Evolutionary conservation across 192 early-diverging fungal genomes (phyloP).

Genomic region (Phlyctochytrium bullatum): DNA sequence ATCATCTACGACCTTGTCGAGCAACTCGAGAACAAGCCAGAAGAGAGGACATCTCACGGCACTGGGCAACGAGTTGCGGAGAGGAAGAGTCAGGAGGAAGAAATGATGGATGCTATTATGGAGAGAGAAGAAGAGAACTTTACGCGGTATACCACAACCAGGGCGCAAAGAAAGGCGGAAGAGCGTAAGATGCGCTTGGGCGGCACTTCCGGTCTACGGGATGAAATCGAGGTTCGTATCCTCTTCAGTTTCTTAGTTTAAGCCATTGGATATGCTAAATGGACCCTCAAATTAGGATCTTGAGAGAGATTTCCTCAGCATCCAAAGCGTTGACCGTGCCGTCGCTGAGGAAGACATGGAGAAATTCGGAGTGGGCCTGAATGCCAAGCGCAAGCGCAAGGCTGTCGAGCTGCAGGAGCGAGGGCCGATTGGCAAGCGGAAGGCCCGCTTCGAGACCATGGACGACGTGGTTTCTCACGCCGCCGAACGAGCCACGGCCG

Average conservation of each 20-base stretch:
- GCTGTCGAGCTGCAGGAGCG: background rate
- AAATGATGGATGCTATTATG: conserved; percentile 20
- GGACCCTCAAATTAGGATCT: conserved; percentile 11
- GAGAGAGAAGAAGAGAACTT: conserved; percentile 25
- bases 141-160: conserved; percentile 10
- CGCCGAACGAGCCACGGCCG: background rate
- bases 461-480: background rate
- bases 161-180: conserved; percentile 22
- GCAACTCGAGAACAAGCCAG: conserved; percentile 70
- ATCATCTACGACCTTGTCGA: conserved; percentile 78
- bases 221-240: conserved; percentile 24
- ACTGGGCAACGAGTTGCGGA: conserved; percentile 23
- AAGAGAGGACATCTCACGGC: conserved; percentile 25
- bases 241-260: background rate
- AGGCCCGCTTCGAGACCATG: background rate
- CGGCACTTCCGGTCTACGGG: conserved; percentile 11
- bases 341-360: conserved; percentile 11
- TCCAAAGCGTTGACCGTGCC: conserved; percentile 17
- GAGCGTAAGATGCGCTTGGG: conserved; percentile 11
- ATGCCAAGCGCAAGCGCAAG: background rate
- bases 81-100: conserved; percentile 14
- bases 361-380: conserved; percentile 8
- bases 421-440: background rate
- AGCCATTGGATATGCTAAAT: background rate
- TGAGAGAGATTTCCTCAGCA: conserved; percentile 23